phyloP scores from a whole-genome alignment of 352 stramenopile species.

The Phytophthora meadii region DNA sequence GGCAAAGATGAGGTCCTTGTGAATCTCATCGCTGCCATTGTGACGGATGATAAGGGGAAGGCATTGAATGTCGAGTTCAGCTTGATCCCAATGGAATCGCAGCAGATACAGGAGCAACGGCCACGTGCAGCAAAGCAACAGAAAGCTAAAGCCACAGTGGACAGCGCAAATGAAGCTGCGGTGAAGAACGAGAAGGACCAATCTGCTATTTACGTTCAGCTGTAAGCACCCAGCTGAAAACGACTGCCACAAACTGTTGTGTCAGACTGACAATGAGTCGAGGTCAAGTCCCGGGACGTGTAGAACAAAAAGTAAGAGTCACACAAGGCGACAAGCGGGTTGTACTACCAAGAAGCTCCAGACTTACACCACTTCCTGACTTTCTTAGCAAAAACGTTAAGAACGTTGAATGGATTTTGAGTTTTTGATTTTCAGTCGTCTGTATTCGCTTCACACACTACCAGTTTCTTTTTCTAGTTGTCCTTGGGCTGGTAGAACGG shows the following conservation, averaged over 20 bases:
- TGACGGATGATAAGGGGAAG: slow-evolving; percentile 55
- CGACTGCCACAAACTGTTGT: slow-evolving; percentile 5
- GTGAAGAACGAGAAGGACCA: slow-evolving; percentile 21
- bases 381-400: slow-evolving; percentile 1
- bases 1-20: slow-evolving; percentile 23
- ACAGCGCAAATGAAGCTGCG: slow-evolving; percentile 1
- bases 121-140: slow-evolving; percentile 3
- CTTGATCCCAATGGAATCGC: slow-evolving; percentile 46
- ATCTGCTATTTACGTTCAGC: slow-evolving; percentile 35
- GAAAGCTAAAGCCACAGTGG: background rate
- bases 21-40: slow-evolving; percentile 51
- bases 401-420: slow-evolving; percentile 1
- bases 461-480: slow-evolving; percentile 1
- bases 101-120: slow-evolving; percentile 12
- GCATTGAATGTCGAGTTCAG: slow-evolving; percentile 59
- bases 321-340: background rate
- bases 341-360: background rate
- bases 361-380: slow-evolving; percentile 3
- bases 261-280: background rate
- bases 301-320: background rate
- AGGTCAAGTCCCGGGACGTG: background rate
- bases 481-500: slow-evolving; percentile 24
- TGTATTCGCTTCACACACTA: background rate
- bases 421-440: background rate
- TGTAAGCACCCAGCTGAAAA: slow-evolving; percentile 10